These are phyloP conservation scores for Fonsecaea nubica DNA, from an alignment of 2,329 filamentous ascomycete genomes.

Conservation along the genomic window DNA sequence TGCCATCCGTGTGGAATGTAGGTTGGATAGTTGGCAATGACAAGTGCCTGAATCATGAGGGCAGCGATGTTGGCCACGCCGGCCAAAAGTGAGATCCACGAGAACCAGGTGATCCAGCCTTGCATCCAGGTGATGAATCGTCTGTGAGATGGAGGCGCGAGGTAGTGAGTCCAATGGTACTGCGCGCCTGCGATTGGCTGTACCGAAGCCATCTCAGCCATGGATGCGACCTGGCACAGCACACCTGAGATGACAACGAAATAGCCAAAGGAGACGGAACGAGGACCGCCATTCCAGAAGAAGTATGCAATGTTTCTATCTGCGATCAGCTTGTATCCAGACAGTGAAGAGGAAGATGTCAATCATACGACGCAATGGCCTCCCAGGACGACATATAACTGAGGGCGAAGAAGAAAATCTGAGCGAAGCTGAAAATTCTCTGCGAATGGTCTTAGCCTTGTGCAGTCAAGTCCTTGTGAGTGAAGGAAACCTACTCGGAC, in stretches of 20 bases:
- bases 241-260: conserved; percentile 23
- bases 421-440: conserved; percentile 42
- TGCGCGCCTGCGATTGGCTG: conserved; percentile 52
- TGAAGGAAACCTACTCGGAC: conserved; percentile 23
- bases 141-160: conserved; percentile 43
- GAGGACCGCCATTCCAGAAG: conserved; percentile 46
- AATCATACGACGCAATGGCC: conserved; percentile 38
- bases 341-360: not conserved
- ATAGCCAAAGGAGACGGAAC: conserved; percentile 44
- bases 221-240: conserved; percentile 42
- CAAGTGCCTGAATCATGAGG: conserved; percentile 25
- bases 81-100: conserved; percentile 46
- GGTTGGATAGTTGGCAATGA: conserved; percentile 42
- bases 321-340: not conserved
- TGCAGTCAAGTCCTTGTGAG: too few species aligned
- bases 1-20: conserved; percentile 49
- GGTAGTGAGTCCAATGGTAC: conserved; percentile 51
- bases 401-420: conserved; percentile 43
- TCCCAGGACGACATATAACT: conserved; percentile 43
- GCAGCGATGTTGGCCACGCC: conserved; percentile 44
- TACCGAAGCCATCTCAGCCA: conserved; percentile 52
- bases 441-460: conserved; percentile 17
- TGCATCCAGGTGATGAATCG: conserved; percentile 47
- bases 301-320: conserved; percentile 34
- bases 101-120: conserved; percentile 53